phyloP scores from a whole-genome alignment of 352 stramenopile species.

The Phytophthora sansomeana region DNA sequence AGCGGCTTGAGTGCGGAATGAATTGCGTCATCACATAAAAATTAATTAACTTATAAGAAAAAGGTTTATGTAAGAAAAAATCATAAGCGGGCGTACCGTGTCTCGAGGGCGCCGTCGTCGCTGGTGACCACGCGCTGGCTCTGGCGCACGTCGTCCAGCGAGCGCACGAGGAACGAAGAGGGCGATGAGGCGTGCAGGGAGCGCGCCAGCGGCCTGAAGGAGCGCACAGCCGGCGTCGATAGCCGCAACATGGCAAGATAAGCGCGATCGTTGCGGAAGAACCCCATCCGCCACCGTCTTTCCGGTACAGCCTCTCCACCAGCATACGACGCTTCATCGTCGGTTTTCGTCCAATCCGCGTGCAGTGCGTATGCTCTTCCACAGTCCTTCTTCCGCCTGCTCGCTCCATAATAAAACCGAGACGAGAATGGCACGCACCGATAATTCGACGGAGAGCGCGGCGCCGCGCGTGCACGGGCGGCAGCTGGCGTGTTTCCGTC shows the following conservation, averaged over 20 bases:
- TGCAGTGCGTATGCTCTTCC: neutral
- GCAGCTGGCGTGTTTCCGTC: constrained; percentile 71
- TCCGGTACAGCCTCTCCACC: neutral
- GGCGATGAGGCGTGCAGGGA: constrained; percentile 52
- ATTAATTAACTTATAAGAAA: neutral
- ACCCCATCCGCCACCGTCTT: neutral
- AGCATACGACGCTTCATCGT: neutral
- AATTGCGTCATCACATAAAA: neutral
- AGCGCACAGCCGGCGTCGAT: constrained; percentile 1
- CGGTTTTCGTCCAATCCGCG: neutral
- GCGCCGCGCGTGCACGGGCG: constrained; percentile 44
- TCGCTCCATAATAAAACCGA: constrained; percentile 2
- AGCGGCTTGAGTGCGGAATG: constrained; percentile 45
- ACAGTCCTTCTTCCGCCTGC: neutral
- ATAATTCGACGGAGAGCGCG: neutral
- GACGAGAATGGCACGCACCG: constrained; percentile 14
- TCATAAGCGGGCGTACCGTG: constrained; percentile 43
- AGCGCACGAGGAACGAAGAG: constrained; percentile 59
- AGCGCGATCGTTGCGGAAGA: neutral
- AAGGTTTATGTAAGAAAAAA: neutral
- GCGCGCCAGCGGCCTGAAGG: constrained; percentile 20
- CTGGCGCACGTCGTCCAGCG: constrained; percentile 54
- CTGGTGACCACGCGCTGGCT: constrained; percentile 50
- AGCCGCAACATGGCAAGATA: constrained; percentile 19
- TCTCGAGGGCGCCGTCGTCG: constrained; percentile 60